Conservation (phyloP, 768 basidiomycete genomes). For the Mycena albidolilacea region DNA sequence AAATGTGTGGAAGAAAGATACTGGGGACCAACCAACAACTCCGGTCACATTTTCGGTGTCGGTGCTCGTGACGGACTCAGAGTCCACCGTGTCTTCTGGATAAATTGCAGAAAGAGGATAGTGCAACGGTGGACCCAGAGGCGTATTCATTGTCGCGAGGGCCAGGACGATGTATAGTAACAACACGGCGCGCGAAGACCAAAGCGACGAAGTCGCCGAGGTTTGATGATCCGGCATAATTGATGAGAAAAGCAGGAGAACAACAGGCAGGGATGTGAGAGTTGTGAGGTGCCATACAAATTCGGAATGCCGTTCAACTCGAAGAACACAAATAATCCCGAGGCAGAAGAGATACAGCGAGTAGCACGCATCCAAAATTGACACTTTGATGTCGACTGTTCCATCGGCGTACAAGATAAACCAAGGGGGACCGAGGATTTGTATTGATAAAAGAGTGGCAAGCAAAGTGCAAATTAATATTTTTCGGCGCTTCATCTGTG, state of each 20-base stretch:
- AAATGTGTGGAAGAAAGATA: not conserved
- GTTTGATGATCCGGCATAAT: conserved; percentile 64
- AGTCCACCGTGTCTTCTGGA: conserved; percentile 73
- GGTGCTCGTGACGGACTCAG: conserved; percentile 61
- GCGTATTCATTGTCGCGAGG: conserved; percentile 63
- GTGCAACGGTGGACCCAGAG: conserved; percentile 80
- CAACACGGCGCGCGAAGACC: conserved; percentile 67
- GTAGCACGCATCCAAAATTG: conserved; percentile 63
- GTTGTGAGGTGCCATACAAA: conserved; percentile 73
- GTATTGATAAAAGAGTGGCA: conserved; percentile 61
- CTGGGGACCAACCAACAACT: conserved; percentile 57
- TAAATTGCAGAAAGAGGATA: conserved; percentile 82
- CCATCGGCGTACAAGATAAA: conserved; percentile 53
- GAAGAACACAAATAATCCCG: conserved; percentile 64
- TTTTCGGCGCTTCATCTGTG: conserved; percentile 74
- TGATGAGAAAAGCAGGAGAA: conserved; percentile 60
- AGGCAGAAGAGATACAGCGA: conserved; percentile 73
- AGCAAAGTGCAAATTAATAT: conserved; percentile 62
- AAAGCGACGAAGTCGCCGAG: conserved; percentile 38
- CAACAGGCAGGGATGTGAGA: conserved; percentile 64
- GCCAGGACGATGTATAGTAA: conserved; percentile 62
- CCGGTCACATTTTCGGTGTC: conserved; percentile 84
- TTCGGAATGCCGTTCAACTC: conserved; percentile 60
- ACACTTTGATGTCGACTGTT: conserved; percentile 51
- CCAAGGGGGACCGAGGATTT: conserved; percentile 71